A percentile compares a stretch with the other conserved stretches of the same genome.
Evolutionary conservation across 2,329 filamentous ascomycete genomes (phyloP).

Genomic region (Aspergillus ustus): DNA sequence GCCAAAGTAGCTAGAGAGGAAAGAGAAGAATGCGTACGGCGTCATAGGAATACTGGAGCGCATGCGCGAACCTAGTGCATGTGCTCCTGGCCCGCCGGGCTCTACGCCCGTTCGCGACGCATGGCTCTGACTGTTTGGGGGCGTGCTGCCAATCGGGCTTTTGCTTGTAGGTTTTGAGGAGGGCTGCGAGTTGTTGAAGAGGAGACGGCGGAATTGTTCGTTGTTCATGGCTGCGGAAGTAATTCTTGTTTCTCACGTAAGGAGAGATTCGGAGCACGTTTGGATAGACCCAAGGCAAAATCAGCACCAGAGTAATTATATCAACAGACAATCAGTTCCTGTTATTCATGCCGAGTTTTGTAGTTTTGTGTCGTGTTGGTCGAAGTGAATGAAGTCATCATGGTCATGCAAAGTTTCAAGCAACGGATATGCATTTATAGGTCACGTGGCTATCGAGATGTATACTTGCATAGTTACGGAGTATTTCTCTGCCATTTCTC

Average conservation of each 20-base stretch:
- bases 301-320: not conserved
- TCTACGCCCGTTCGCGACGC: conserved; percentile 37
- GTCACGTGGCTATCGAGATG: not conserved
- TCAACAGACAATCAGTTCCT: not conserved
- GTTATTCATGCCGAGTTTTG: not conserved
- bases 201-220: conserved; percentile 84
- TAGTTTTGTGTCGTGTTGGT: not conserved
- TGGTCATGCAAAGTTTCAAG: not conserved
- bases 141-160: conserved; percentile 7
- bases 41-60: conserved; percentile 91
- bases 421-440: not conserved
- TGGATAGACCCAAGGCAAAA: no score
- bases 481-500: no score
- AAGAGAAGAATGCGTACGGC: conserved; percentile 62
- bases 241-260: no score
- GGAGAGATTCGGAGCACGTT: no score
- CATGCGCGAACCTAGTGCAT: conserved; percentile 73
- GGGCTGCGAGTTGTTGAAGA: conserved; percentile 55
- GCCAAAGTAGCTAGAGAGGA: not conserved
- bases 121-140: conserved; percentile 17
- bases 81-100: conserved; percentile 25
- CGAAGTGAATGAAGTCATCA: not conserved
- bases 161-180: conserved; percentile 36
- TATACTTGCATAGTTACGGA: no score
- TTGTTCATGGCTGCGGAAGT: conserved; percentile 76